Base-by-base conservation (phyloP, 257 asterid genomes). In the Forsythia viridissima region DNA sequence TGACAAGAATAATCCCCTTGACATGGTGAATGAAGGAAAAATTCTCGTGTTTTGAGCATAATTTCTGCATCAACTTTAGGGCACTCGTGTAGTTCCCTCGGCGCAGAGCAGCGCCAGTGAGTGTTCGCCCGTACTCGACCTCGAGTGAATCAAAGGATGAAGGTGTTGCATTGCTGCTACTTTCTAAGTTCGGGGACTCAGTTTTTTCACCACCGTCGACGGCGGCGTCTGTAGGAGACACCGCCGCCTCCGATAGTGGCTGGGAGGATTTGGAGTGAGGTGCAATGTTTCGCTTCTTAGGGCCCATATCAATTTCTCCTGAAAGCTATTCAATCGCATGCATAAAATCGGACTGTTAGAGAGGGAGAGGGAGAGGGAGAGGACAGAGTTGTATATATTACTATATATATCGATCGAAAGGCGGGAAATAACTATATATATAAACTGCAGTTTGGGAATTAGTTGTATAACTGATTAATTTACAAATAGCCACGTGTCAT, bases 51-150 rank as follows among this genome's bases (percentile, higher is more conserved):
- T 93, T 92, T 7, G 85, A 74, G 41, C 87, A 70, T 90, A 93
- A 76, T 44, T 93, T 96, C 88, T 89, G 90, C 91, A 93, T 90
- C 85, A 92, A 41, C 68, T 91, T 86, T 21, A 93, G 86, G 76
- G 98, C 90, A 82, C 85, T 90, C 11, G 83, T 87, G 85, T 89
- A 91, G 87, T 87, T 92, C 37, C 97, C 96, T 3, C 89, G 79
- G 16, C 97, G 87, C 80, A 93, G 69, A 3, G 92, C 84, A 8
- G 88, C 87, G 36, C 92, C 84, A 8, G 88, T 88, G 36, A 93
- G 86, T 44, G 94, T 91, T 59, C 92, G 91, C 86, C 88, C 94
- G 66, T 97, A 93, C 71, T 89, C 93, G 5, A 76, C 59, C 20
- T 4, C 15, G 59, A 48, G 15, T 48, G 84, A 59, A 48, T 87